phyloP scores from a whole-genome alignment of 2,329 filamentous ascomycete genomes.

The Colletotrichum sp. region DNA sequence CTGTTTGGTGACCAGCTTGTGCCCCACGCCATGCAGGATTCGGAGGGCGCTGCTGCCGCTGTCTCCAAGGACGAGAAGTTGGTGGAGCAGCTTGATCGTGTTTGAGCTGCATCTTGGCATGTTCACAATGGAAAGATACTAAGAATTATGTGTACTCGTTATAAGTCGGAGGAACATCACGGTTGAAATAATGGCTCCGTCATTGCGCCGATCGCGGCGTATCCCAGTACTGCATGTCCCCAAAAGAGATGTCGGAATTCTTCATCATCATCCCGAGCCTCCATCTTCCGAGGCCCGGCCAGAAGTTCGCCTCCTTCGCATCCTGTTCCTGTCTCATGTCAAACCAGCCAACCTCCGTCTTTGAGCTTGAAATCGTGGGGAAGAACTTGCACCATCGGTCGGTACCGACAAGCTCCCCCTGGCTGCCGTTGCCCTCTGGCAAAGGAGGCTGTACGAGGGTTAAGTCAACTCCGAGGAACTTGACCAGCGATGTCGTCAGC shows the following conservation, averaged over 20 bases:
- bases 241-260: conserved; percentile 33
- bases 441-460: conserved; percentile 53
- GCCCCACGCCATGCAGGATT: conserved; percentile 16
- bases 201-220: neutral
- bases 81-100: conserved; percentile 3
- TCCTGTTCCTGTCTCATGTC: conserved; percentile 47
- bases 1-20: conserved; percentile 32
- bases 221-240: conserved; percentile 21
- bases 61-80: conserved; percentile 12
- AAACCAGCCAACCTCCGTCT: conserved; percentile 46
- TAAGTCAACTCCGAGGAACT: conserved; percentile 45
- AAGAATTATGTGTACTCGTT: neutral
- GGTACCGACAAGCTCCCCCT: conserved; percentile 49
- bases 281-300: conserved; percentile 51
- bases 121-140: neutral
- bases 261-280: conserved; percentile 44
- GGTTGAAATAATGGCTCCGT: neutral
- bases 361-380: conserved; percentile 30
- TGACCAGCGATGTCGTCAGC: conserved; percentile 40
- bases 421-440: conserved; percentile 39
- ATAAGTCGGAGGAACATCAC: neutral
- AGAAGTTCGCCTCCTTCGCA: conserved; percentile 44
- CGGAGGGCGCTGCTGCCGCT: conserved; percentile 1
- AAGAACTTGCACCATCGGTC: conserved; percentile 46
- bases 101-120: neutral